Conservation (phyloP, 1,284 basidiomycete genomes). For the Mycena sp. region DNA sequence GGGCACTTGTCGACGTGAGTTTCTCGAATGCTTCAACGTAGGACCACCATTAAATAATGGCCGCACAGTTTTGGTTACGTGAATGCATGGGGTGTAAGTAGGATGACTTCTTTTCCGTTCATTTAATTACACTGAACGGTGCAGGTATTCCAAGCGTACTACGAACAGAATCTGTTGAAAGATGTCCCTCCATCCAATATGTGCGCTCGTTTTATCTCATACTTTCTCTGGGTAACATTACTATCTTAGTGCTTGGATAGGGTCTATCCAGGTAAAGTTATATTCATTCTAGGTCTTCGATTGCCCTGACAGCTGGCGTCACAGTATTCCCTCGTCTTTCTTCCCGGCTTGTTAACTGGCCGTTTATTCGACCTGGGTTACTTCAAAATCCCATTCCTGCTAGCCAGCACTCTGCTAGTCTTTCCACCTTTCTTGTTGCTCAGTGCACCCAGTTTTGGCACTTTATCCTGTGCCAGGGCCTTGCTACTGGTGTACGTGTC, state of each 20-base stretch:
- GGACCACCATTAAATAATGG: neutral
- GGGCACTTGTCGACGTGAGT: constrained; percentile 43
- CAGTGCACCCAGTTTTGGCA: constrained; percentile 61
- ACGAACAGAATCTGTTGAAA: constrained; percentile 41
- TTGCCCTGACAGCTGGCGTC: neutral
- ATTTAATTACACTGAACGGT: neutral
- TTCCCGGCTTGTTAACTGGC: constrained; percentile 49
- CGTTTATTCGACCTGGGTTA: constrained; percentile 62
- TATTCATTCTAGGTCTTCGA: neutral
- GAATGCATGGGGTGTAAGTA: constrained; percentile 32
- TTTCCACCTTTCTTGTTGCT: constrained; percentile 56
- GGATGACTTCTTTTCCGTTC: neutral
- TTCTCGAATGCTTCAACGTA: neutral
- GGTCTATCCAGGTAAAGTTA: constrained; percentile 55
- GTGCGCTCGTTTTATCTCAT: constrained; percentile 40
- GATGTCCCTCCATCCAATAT: constrained; percentile 50
- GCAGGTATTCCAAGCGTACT: constrained; percentile 50
- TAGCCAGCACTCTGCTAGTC: constrained; percentile 51
- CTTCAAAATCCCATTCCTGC: constrained; percentile 50
- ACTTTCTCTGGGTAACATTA: neutral
- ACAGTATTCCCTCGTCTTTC: constrained; percentile 44
- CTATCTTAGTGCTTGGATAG: constrained; percentile 63
- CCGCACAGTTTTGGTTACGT: constrained; percentile 29
- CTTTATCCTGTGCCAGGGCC: constrained; percentile 54
- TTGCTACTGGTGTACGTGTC: constrained; percentile 47